Evolutionary conservation across 441 rosid species (phyloP).

Genomic region (Gossypium davidsonii): DNA sequence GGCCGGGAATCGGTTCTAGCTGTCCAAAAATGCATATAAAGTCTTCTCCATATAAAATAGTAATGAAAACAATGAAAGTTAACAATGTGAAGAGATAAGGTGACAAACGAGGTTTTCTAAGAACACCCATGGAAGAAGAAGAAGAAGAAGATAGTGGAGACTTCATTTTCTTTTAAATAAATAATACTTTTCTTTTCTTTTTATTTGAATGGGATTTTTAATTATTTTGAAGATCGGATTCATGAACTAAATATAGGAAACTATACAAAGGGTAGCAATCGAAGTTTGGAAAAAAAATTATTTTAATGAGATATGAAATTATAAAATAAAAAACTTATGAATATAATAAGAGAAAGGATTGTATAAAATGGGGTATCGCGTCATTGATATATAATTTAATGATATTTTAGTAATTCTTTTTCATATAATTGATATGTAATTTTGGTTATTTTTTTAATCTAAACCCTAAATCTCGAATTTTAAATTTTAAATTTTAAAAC

Average conservation of each 20-base stretch:
- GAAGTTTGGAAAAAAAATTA: too few species aligned
- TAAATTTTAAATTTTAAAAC: rapidly evolving
- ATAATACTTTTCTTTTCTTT: neutral
- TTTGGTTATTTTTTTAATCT: too few species aligned
- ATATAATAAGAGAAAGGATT: too few species aligned
- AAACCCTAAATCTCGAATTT: rapidly evolving
- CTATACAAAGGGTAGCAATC: neutral
- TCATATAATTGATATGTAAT: too few species aligned
- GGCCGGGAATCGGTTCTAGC: constrained; percentile 26
- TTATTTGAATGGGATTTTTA: neutral
- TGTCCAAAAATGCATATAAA: constrained; percentile 44
- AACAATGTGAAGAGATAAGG: constrained; percentile 51
- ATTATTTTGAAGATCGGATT: neutral
- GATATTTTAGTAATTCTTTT: too few species aligned
- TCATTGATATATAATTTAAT: too few species aligned
- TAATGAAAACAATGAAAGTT: constrained; percentile 54
- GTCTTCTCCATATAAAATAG: constrained; percentile 60
- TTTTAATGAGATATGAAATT: too few species aligned
- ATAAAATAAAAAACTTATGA: too few species aligned
- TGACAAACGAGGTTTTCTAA: constrained; percentile 62
- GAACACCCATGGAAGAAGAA: constrained; percentile 35
- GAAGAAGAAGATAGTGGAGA: constrained; percentile 24
- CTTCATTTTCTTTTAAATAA: constrained; percentile 24
- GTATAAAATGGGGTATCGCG: too few species aligned
- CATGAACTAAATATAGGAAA: neutral